phyloP scores from a whole-genome alignment of 345 rosid genomes.

The Camelina hispida region DNA sequence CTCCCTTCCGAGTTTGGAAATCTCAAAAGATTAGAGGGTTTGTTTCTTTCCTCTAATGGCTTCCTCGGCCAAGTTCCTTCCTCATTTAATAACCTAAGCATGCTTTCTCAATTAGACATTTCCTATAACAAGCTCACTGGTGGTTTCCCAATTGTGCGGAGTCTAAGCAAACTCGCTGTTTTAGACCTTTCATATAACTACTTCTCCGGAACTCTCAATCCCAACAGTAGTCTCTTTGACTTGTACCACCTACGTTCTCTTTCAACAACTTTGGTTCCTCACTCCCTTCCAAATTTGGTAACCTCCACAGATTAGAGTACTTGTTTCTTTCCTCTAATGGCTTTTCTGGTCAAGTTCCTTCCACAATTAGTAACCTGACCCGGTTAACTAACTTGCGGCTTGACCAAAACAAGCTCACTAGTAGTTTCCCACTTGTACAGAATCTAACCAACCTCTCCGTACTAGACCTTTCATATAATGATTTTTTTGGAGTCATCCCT shows the following conservation, averaged over 20 bases:
- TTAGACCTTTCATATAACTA: conserved; percentile 4
- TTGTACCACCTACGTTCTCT: background rate
- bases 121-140: background rate
- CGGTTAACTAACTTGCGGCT: accelerated
- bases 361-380: conserved; percentile 30
- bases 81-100: background rate
- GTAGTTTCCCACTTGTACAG: conserved; percentile 23
- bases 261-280: conserved; percentile 3
- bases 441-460: background rate
- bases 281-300: conserved; percentile 19
- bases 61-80: conserved; percentile 19
- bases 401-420: background rate
- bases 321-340: conserved; percentile 1
- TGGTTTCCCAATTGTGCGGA: background rate
- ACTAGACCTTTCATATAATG: background rate
- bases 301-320: background rate
- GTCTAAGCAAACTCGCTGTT: background rate
- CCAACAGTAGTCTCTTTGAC: conserved; percentile 10
- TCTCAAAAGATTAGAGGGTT: conserved; percentile 23
- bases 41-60: background rate
- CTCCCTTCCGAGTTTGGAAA: conserved; percentile 25
- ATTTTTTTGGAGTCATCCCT: conserved; percentile 18
- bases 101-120: background rate
- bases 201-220: conserved; percentile 1
- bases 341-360: conserved; percentile 16